Evolutionary conservation across 768 basidiomycete genomes (phyloP).

Genomic region (Lentinus tigrinus): DNA sequence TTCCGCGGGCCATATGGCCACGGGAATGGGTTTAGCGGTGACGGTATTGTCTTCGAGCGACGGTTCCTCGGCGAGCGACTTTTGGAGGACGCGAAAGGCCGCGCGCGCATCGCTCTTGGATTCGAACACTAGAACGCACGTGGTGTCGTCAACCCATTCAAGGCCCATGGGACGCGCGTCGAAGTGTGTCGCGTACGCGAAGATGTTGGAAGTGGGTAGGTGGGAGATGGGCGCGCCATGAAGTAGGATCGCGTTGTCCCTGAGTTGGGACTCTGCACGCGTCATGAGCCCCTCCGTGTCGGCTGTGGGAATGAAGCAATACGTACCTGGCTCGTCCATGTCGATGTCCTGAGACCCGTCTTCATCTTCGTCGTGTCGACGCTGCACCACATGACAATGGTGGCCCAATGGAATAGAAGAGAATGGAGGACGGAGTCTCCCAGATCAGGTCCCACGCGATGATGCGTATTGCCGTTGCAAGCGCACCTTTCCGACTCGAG

Average conservation of each 20-base stretch:
- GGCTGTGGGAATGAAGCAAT: not conserved
- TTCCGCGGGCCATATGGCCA: conserved; percentile 77
- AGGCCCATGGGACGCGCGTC: conserved; percentile 71
- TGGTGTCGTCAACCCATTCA: conserved; percentile 86
- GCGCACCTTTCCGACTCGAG: conserved; percentile 73
- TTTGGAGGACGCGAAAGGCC: conserved; percentile 52
- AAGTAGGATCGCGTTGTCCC: conserved; percentile 71
- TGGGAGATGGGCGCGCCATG: conserved; percentile 70
- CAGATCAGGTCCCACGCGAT: conserved; percentile 46
- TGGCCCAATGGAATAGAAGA: not conserved
- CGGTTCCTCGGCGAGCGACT: conserved; percentile 48
- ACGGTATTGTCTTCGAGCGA: conserved; percentile 54
- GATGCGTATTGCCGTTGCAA: conserved; percentile 38
- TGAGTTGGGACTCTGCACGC: conserved; percentile 43
- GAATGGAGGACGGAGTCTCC: conserved; percentile 19
- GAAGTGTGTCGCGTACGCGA: conserved; percentile 81
- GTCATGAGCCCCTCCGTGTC: not conserved
- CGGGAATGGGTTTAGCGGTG: conserved; percentile 67
- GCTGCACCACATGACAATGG: conserved; percentile 28
- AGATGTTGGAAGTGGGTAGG: conserved; percentile 73
- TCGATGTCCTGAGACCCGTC: conserved; percentile 32
- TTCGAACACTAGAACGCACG: conserved; percentile 76
- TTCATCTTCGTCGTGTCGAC: conserved; percentile 48
- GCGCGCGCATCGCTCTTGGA: conserved; percentile 51
- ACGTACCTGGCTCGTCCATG: conserved; percentile 24